Percentiles rank a stretch among this genome's conserved stretches.
phyloP scores from a whole-genome alignment of 257 asterid genomes.

The Rubia yunnanensis region DNA sequence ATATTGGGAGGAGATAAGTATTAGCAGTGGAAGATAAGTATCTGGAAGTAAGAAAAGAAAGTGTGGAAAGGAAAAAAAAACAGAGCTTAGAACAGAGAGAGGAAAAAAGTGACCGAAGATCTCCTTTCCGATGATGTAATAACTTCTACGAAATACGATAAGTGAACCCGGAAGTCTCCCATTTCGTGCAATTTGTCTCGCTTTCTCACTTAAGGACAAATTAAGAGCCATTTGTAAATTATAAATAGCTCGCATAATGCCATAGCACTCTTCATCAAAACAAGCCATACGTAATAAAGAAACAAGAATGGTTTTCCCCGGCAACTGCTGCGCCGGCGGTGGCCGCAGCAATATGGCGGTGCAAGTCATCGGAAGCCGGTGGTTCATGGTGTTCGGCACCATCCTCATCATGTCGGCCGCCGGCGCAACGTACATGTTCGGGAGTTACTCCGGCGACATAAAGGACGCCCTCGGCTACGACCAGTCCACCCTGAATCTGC shows the following conservation, averaged over 20 bases:
- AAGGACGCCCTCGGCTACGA: slow-evolving; percentile 53
- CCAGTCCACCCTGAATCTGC: slow-evolving; percentile 67
- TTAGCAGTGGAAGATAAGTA: no score
- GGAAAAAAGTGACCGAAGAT: neutral
- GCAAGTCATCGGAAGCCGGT: slow-evolving; percentile 49
- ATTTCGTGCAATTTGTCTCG: neutral
- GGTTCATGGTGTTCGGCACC: slow-evolving; percentile 77
- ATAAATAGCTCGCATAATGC: neutral
- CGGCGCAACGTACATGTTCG: slow-evolving; percentile 86
- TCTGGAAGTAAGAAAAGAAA: no score
- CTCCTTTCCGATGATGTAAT: neutral
- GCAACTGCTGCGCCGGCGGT: slow-evolving; percentile 17
- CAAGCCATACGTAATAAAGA: neutral
- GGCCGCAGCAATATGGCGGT: slow-evolving; percentile 20
- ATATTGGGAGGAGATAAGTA: no score
- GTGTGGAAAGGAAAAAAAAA: neutral
- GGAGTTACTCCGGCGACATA: slow-evolving; percentile 44
- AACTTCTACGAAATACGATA: neutral
- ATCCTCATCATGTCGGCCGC: slow-evolving; percentile 61
- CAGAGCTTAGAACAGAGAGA: neutral
- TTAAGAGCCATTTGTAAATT: neutral
- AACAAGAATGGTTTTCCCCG: slow-evolving; percentile 27
- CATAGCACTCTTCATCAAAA: neutral
- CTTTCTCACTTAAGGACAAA: neutral
- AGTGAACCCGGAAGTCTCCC: neutral